Base-by-base conservation (phyloP, 2,329 filamentous ascomycete genomes). In the Aspergillus brunneoviolaceus region DNA sequence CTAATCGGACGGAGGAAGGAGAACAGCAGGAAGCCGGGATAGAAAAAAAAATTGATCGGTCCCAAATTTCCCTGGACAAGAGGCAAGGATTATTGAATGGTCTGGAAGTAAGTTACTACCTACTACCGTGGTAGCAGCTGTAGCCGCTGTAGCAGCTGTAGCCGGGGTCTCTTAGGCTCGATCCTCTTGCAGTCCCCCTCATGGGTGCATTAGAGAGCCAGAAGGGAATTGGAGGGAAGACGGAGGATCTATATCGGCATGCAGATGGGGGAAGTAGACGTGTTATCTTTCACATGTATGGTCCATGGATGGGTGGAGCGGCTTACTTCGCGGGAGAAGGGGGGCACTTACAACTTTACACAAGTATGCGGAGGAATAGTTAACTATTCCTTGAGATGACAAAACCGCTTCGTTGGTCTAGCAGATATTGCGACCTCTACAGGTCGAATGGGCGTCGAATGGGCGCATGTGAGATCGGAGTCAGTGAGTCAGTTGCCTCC, bases 271-370 rank as follows among this genome's bases (percentile, higher is more conserved):
- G 25, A 33, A 55, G 39, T 60, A 42, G 60, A 62, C 60, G 60
- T 62, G 60, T 62, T 60, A 55, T 45, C 53, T 55, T 45, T 25
- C 39, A 61, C 60, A 56, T 60, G 57, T 57, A 57, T 45, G 39
- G 45, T 51, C 33, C 14, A 31, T 31, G 29, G 27, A n/a, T 35
- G 27, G 49, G 51, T 45, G 35, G 51, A 27, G 33, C 42, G 33
- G 16, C 9, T 16, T 35, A 12, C 33, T 35, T 35, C 12, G 11
- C 12, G 10, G 33, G 14, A 35, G 33, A 27, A 27, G 27, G 27
- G 9, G 27, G 7, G 27, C 7, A 29, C 7, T 29, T 29, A 29
- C 7, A 29, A 29, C 27, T 29, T 29, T 29, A 4, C 11, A 12
- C 6, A 12, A 16, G 33, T 16, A 3, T 2, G 33, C 33, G 33